A percentile compares a stretch with the other conserved stretches of the same genome.
These are phyloP conservation scores for Crataegus laevigata DNA, from an alignment of 306 rosid species.

Conservation along the genomic window DNA sequence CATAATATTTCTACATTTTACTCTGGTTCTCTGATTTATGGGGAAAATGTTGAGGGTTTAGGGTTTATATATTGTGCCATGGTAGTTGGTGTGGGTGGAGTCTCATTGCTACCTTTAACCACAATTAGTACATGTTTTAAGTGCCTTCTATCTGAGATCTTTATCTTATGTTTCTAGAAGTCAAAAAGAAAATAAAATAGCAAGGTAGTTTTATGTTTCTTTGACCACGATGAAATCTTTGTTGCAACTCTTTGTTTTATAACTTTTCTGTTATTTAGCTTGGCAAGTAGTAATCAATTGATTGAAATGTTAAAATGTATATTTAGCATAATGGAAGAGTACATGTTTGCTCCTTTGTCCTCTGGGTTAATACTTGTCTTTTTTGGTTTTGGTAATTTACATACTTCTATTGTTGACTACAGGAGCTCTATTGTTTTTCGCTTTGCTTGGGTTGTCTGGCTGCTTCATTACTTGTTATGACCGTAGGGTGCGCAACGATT, in stretches of 20 bases:
- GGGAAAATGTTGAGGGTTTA: not conserved
- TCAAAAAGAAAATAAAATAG: not conserved
- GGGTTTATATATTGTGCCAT: not conserved
- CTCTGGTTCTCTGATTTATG: not conserved
- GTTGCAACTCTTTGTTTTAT: not conserved
- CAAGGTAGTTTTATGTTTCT: not conserved
- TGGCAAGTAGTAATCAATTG: not conserved
- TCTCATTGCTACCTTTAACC: not conserved
- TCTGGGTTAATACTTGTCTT: not conserved
- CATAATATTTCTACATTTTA: not conserved
- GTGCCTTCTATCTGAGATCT: not conserved
- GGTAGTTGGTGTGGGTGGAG: not conserved
- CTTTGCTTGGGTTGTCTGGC: conserved; percentile 94
- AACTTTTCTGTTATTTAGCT: not conserved
- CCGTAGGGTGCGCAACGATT: conserved; percentile 90
- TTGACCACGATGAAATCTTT: not conserved
- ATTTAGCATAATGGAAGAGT: not conserved
- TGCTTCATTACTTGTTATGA: conserved; percentile 99
- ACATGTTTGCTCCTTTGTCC: not conserved
- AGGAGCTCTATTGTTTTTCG: conserved; percentile 92
- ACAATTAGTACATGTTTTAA: not conserved
- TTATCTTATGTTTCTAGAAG: not conserved
- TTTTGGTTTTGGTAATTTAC: conserved; percentile 7
- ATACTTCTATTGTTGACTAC: conserved; percentile 28
- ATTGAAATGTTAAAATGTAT: not conserved